Evolutionary conservation across 169 alveolate genomes (phyloP).

Genomic region (Cryptosporidium bovis): DNA sequence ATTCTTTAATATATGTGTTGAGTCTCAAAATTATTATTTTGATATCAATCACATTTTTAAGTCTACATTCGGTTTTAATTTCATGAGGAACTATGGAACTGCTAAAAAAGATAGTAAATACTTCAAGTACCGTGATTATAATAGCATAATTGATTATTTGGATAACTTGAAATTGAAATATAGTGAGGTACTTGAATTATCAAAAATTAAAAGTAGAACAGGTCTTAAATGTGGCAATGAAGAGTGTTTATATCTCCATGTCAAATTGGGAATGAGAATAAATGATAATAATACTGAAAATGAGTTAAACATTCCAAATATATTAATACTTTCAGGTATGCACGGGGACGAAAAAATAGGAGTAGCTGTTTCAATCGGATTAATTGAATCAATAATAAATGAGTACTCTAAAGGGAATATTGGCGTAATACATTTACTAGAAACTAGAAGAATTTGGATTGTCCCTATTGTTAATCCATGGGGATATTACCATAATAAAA

Average conservation of each 20-base stretch:
- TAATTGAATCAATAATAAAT: slow-evolving; percentile 17
- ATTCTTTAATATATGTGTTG: too few species aligned
- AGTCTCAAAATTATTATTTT: too few species aligned
- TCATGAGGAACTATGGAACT: not conserved
- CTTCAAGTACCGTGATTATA: slow-evolving; percentile 8
- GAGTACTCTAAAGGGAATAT: slow-evolving; percentile 3
- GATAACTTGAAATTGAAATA: slow-evolving; percentile 12
- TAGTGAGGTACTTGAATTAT: not conserved
- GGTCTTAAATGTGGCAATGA: slow-evolving; percentile 26
- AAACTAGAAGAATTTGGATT: slow-evolving; percentile 35
- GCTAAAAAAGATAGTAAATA: not conserved
- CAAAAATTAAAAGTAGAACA: slow-evolving; percentile 1
- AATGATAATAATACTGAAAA: not conserved
- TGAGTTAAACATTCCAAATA: slow-evolving; percentile 1
- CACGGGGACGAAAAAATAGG: slow-evolving; percentile 56
- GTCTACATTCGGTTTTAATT: not conserved
- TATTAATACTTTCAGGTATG: slow-evolving; percentile 43
- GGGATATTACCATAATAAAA: slow-evolving; percentile 39
- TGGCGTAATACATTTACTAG: slow-evolving; percentile 13
- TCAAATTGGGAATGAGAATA: slow-evolving; percentile 9
- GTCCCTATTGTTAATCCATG: slow-evolving; percentile 64
- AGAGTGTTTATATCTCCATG: slow-evolving; percentile 9
- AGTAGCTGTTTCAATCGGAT: slow-evolving; percentile 30
- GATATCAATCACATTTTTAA: not conserved
- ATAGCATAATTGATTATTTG: not conserved